These are phyloP conservation scores for Linum usitatissimum DNA, from an alignment of 345 rosid genomes.

Conservation along the genomic window DNA sequence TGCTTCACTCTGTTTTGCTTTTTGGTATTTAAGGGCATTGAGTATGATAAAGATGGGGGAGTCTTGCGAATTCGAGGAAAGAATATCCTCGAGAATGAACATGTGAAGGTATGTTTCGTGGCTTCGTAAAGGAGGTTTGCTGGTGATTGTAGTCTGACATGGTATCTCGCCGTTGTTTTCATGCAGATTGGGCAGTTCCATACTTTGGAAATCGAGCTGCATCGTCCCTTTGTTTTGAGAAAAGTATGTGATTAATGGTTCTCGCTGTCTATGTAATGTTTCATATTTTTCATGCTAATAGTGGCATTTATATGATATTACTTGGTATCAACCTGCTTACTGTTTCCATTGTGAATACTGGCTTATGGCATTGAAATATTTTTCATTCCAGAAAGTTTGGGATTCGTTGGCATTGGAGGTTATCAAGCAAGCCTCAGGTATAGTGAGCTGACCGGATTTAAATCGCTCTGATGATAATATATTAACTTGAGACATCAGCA, in stretches of 20 bases:
- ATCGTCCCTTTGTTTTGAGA: conserved; percentile 77
- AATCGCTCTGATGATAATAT: too few species aligned
- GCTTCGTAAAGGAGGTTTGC: not conserved
- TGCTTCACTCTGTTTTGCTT: not conserved
- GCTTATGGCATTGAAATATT: conserved; percentile 1
- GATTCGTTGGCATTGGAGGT: conserved; percentile 77
- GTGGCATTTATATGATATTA: not conserved
- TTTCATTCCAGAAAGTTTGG: conserved; percentile 52
- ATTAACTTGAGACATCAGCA: not conserved
- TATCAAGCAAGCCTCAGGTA: conserved; percentile 89
- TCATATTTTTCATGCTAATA: not conserved
- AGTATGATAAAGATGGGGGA: conserved; percentile 77
- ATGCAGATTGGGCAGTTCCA: conserved; percentile 87
- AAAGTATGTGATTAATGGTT: conserved; percentile 38
- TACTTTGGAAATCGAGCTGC: conserved; percentile 72
- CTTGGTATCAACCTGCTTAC: not conserved
- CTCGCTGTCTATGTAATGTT: not conserved
- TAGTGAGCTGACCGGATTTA: conserved; percentile 10
- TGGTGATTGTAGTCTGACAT: not conserved
- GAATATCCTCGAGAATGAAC: conserved; percentile 66
- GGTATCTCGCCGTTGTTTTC: conserved; percentile 6
- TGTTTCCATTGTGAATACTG: not conserved
- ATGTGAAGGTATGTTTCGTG: conserved; percentile 55
- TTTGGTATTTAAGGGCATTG: conserved; percentile 35
- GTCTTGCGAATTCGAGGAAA: conserved; percentile 82